These are phyloP conservation scores for Coemansia sp. DNA, from an alignment of 192 early-diverging fungal species.

Conservation along the genomic window DNA sequence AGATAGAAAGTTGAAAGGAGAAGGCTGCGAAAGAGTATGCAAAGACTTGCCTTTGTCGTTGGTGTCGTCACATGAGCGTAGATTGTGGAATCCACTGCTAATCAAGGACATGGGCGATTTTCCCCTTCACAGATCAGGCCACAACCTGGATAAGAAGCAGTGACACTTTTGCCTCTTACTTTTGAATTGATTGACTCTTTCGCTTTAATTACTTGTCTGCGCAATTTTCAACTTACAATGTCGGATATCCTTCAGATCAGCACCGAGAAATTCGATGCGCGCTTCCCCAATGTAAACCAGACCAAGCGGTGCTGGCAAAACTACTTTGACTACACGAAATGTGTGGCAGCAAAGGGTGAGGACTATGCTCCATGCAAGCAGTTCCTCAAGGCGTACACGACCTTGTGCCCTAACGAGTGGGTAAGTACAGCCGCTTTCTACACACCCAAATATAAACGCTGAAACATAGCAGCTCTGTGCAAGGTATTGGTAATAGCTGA, in stretches of 20 bases:
- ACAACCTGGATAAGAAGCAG: too few relatives aligned
- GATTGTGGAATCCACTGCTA: background rate
- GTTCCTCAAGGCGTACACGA: slow-evolving; percentile 82
- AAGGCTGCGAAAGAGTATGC: background rate
- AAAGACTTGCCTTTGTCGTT: background rate
- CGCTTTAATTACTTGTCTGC: background rate
- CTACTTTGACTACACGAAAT: slow-evolving; percentile 94
- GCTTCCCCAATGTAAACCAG: slow-evolving; percentile 99
- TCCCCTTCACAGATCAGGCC: too few relatives aligned
- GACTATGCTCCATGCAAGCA: slow-evolving; percentile 92
- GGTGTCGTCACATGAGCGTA: slow-evolving; percentile 1
- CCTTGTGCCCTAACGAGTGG: slow-evolving; percentile 92
- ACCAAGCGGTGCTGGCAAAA: slow-evolving; percentile 99
- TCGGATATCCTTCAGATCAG: slow-evolving; percentile 32
- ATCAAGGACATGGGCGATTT: background rate
- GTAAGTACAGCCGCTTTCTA: slow-evolving; percentile 60
- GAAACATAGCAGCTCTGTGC: background rate
- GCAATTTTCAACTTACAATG: slow-evolving; percentile 22
- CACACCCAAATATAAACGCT: too few relatives aligned
- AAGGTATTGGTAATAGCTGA: background rate
- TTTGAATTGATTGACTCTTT: background rate
- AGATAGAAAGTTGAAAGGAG: background rate
- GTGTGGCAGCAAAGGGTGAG: slow-evolving; percentile 93
- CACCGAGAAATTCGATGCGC: slow-evolving; percentile 57
- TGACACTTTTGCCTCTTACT: background rate